Evolutionary conservation across 495 filamentous ascomycete species (phyloP).

Genomic region (Acidiella bohemica): DNA sequence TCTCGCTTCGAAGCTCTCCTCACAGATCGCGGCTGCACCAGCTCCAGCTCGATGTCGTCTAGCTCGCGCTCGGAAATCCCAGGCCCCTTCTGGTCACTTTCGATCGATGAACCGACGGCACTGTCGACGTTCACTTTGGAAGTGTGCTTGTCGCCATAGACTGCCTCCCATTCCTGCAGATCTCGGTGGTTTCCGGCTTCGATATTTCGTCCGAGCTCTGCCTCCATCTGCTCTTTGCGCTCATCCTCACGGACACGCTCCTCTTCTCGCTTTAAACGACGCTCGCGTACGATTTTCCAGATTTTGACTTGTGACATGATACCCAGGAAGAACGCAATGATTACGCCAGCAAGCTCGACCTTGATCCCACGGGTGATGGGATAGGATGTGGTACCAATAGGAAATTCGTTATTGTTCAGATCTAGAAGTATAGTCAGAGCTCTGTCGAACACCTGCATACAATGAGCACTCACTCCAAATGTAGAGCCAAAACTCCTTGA

Average conservation of each 20-base stretch:
- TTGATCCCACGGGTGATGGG: constrained; percentile 76
- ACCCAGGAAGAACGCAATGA: constrained; percentile 61
- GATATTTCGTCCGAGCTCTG: constrained; percentile 49
- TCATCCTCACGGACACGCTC: constrained; percentile 42
- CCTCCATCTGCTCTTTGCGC: constrained; percentile 55
- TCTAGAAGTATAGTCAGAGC: no score
- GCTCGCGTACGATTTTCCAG: constrained; percentile 74
- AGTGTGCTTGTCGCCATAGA: constrained; percentile 45
- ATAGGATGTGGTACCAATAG: constrained; percentile 59
- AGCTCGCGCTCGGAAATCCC: constrained; percentile 26
- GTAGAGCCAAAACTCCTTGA: constrained; percentile 95
- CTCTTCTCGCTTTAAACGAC: constrained; percentile 47
- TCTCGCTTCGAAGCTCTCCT: no score
- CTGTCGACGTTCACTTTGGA: constrained; percentile 34
- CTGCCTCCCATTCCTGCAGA: constrained; percentile 63
- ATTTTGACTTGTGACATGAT: constrained; percentile 73
- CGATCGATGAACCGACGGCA: constrained; percentile 38
- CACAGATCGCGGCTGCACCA: background rate
- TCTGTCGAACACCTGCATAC: no score
- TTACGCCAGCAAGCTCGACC: constrained; percentile 67
- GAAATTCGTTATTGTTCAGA: constrained; percentile 69
- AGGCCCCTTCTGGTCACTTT: constrained; percentile 39
- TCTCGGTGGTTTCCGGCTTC: constrained; percentile 56
- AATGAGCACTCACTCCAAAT: constrained; percentile 70
- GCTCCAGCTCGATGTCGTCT: constrained; percentile 16